Conservation (phyloP, 1,139 yeast genomes). For the Hanseniaspora uvarum region DNA sequence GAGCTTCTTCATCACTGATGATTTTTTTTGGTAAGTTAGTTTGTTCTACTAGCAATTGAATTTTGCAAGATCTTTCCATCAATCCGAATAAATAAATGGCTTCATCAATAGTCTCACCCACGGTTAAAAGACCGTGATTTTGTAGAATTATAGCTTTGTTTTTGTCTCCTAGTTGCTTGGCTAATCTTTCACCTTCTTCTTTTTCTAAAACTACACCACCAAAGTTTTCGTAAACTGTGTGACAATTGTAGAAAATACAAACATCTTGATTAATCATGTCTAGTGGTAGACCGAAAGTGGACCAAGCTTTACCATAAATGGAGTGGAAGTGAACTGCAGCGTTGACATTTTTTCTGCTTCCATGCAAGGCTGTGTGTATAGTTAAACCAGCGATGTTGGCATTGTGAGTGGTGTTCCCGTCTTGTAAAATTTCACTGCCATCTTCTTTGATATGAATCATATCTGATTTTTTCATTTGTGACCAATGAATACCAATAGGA, state of each 20-base stretch:
- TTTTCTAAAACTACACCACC: conserved; percentile 69
- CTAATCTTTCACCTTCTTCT: conserved; percentile 56
- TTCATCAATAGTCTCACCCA: conserved; percentile 65
- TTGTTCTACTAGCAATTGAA: conserved; percentile 52
- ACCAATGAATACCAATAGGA: conserved; percentile 61
- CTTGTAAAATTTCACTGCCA: conserved; percentile 45
- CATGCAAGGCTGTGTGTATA: conserved; percentile 63
- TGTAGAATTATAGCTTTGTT: conserved; percentile 56
- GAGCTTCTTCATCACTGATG: conserved; percentile 59
- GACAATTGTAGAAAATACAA: conserved; percentile 54
- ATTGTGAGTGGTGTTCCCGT: conserved; percentile 48
- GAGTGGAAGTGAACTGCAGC: conserved; percentile 76
- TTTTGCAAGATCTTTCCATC: conserved; percentile 57
- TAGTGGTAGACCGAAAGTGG: conserved; percentile 56
- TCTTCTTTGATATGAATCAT: conserved; percentile 62
- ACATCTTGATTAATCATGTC: conserved; percentile 73
- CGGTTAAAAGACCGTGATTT: conserved; percentile 67
- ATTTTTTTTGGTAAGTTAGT: conserved; percentile 30
- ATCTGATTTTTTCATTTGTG: conserved; percentile 56
- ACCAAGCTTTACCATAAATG: conserved; percentile 59
- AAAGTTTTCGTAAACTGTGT: conserved; percentile 53
- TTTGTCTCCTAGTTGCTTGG: conserved; percentile 50
- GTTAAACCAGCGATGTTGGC: conserved; percentile 70
- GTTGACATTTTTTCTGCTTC: conserved; percentile 60
- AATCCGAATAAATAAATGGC: conserved; percentile 62